Conservation (phyloP, 139 green algal genomes). For the Monoraphidium neglectum region DNA sequence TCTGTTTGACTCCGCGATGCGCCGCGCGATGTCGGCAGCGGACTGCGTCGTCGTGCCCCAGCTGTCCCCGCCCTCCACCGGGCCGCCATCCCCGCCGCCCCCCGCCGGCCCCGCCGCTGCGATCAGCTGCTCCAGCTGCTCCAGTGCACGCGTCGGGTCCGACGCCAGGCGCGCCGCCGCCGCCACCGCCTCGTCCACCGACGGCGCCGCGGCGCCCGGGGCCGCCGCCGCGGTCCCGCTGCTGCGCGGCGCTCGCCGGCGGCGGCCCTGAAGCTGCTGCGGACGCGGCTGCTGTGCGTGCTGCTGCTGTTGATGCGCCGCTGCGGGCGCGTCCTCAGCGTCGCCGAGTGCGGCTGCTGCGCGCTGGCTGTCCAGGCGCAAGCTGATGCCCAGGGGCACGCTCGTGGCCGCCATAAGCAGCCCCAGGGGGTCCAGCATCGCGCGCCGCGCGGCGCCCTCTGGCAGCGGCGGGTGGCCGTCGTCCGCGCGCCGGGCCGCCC, state of each 20-base stretch:
- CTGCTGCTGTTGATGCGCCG: neutral
- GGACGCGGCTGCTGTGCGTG: neutral
- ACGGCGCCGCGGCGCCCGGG: neutral
- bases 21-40: conserved; percentile 25
- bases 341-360: neutral
- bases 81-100: neutral
- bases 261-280: no score
- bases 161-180: neutral
- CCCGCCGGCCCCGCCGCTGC: neutral
- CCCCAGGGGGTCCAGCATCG: conserved; percentile 25
- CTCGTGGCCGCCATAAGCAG: conserved; percentile 12
- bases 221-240: no score
- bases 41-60: conserved; percentile 27
- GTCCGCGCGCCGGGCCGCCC: no score
- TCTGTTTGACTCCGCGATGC: conserved; percentile 26
- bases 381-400: conserved; percentile 28
- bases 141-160: neutral
- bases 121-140: conserved; percentile 5
- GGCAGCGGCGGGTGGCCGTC: conserved; percentile 10
- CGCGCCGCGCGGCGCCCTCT: conserved; percentile 6
- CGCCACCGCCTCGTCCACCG: neutral
- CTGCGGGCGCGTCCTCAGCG: neutral
- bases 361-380: conserved; percentile 15
- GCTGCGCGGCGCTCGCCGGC: no score
- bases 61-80: conserved; percentile 5